phyloP scores from a whole-genome alignment of 441 rosid species.

The Aquilaria agallochum region DNA sequence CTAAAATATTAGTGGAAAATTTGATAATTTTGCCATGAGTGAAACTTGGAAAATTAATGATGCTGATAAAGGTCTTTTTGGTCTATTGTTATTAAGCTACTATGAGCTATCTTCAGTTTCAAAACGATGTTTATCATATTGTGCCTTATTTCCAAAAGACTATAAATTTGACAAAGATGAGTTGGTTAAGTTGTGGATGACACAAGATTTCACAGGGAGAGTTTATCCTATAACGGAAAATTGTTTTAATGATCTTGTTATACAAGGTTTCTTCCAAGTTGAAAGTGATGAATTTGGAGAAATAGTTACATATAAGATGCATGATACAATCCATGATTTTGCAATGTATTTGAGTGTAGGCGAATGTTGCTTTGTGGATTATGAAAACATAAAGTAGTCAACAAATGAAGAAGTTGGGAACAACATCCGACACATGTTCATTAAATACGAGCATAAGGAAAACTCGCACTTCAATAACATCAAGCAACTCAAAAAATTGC shows the following conservation, averaged over 20 bases:
- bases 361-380: neutral
- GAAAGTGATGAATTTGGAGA: neutral
- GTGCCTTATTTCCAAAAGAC: conserved; percentile 16
- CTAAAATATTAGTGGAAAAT: no score
- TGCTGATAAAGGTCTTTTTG: conserved; percentile 4
- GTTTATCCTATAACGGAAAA: neutral
- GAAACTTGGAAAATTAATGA: conserved; percentile 12
- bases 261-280: conserved; percentile 9
- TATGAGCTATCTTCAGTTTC: neutral
- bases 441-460: neutral
- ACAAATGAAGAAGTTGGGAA: neutral
- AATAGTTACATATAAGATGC: conserved; percentile 9
- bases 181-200: conserved; percentile 16
- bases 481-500: neutral
- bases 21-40: no score
- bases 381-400: neutral
- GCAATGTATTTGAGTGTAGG: neutral
- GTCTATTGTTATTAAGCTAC: conserved; percentile 7
- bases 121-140: conserved; percentile 1
- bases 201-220: neutral
- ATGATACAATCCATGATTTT: no score
- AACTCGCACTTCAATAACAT: neutral
- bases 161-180: neutral
- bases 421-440: neutral
- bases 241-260: conserved; percentile 2